These are phyloP conservation scores for Ophiorrhiza pumila DNA, from an alignment of 257 asterid species.

Conservation along the genomic window DNA sequence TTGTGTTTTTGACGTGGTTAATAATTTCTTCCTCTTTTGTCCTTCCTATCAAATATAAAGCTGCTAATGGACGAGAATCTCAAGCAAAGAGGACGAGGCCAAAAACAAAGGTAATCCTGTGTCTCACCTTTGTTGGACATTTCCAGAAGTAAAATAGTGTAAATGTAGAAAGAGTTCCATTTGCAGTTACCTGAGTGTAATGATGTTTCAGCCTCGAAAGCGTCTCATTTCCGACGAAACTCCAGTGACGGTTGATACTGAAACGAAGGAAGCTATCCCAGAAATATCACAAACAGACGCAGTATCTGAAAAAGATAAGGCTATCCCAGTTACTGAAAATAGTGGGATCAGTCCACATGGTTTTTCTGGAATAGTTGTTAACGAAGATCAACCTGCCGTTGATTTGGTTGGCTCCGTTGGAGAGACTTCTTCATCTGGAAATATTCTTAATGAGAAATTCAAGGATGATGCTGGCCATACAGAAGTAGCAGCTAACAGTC, in stretches of 20 bases:
- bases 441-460: conserved; percentile 38
- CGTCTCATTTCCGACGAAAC: conserved; percentile 49
- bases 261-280: conserved; percentile 34
- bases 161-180: conserved; percentile 19
- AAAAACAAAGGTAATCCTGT: conserved; percentile 59
- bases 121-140: conserved; percentile 1
- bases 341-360: conserved; percentile 34
- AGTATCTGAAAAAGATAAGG: conserved; percentile 37
- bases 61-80: conserved; percentile 64
- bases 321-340: conserved; percentile 30
- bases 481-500: conserved; percentile 36
- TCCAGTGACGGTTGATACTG: conserved; percentile 36
- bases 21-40: conserved; percentile 5
- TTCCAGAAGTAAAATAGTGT: neutral
- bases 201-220: conserved; percentile 50
- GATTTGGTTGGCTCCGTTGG: conserved; percentile 40
- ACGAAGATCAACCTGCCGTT: conserved; percentile 35
- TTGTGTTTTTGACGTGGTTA: conserved; percentile 4
- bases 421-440: conserved; percentile 50
- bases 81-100: conserved; percentile 60
- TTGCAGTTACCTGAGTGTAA: conserved; percentile 22
- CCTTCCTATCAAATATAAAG: conserved; percentile 31
- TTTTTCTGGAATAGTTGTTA: conserved; percentile 32
- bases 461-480: conserved; percentile 36
- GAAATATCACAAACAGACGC: conserved; percentile 46